Evolutionary conservation across 768 basidiomycete species (phyloP), one percentile per base, ranked within the genome.

Genomic region (Hypholoma fasciculare): DNA sequence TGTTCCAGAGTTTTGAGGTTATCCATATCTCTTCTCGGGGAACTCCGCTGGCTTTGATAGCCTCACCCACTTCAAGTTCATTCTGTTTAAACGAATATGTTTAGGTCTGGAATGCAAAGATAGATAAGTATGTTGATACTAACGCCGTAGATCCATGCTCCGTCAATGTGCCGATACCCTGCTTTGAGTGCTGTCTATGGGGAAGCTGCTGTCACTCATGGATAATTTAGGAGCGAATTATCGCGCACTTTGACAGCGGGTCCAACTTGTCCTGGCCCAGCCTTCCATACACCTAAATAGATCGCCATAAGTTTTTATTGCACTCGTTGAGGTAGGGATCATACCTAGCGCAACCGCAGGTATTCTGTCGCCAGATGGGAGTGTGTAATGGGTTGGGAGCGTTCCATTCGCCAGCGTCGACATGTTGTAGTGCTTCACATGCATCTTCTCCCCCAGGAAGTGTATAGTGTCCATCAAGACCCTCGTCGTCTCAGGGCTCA

Each of bases 1-100:
- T 78, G 69, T 92, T 90, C 86, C 86, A 90, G n/a, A 94, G 80
- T 82, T 83, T 89, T 71, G 72, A 88, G 71, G 89, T 91, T 20
- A 90, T 66, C 84, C 85, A 90, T 48, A 90, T 69, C 5, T 90
- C 76, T 54, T 84, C 76, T 13, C 90, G 81, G 36, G 85, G 77
- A 0, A 92, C 72, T 11, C 78, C 73, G 58, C 87, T 87, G 27
- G 82, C 78, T 60, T 72, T 79, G 52, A 90, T 63, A 9, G 87
- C 88, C 60, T 81, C 54, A 1, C 89, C 89, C 9, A 90, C 86
- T 68, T 89, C 87, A 5, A 74, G 81, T 69, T 90, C 88, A 52
- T 90, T 90, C 86, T 65, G 39, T 42, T 11, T 9, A 17, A 12
- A 57, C 13, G 6, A 4, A 27, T 17, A 5, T 13, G 20, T 19